phyloP scores from a whole-genome alignment of 306 rosid genomes.

The Datisca glomerata region DNA sequence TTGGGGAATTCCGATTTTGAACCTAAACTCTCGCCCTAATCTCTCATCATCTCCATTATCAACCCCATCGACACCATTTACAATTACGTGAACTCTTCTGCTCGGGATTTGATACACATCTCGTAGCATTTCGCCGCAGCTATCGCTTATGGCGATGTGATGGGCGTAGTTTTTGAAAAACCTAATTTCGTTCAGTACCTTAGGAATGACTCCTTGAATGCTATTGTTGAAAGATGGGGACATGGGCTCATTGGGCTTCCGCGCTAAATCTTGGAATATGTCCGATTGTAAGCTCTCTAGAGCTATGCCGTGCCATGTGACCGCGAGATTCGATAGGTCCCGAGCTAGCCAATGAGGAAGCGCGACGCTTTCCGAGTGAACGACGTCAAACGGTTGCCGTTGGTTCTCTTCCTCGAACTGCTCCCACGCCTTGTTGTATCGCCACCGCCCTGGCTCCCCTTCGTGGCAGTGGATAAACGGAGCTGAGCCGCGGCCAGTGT shows the following conservation, averaged over 20 bases:
- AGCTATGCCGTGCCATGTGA: constrained; percentile 97
- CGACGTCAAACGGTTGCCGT: constrained; percentile 52
- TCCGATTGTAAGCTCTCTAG: constrained; percentile 77
- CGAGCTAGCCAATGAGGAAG: constrained; percentile 76
- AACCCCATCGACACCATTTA: constrained; percentile 69
- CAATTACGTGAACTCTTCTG: constrained; percentile 75
- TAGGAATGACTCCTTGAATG: constrained; percentile 65
- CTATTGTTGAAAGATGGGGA: constrained; percentile 49
- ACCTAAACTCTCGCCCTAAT: constrained; percentile 41
- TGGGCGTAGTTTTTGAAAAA: constrained; percentile 76
- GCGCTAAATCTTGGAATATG: constrained; percentile 68
- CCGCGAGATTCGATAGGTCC: constrained; percentile 59
- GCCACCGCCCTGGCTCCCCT: constrained; percentile 83
- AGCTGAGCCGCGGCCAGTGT: constrained; percentile 24
- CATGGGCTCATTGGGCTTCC: constrained; percentile 36
- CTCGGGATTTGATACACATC: constrained; percentile 76
- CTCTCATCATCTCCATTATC: constrained; percentile 38
- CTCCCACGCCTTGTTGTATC: constrained; percentile 89
- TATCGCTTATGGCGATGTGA: constrained; percentile 84
- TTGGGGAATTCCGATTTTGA: constrained; percentile 43
- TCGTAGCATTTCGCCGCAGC: constrained; percentile 87
- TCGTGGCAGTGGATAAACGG: constrained; percentile 71
- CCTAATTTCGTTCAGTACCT: constrained; percentile 67
- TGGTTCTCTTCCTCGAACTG: constrained; percentile 48
- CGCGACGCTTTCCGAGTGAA: constrained; percentile 94